Evolutionary conservation across 768 basidiomycete genomes (phyloP).

Genomic region (Neoboletus magnificus): DNA sequence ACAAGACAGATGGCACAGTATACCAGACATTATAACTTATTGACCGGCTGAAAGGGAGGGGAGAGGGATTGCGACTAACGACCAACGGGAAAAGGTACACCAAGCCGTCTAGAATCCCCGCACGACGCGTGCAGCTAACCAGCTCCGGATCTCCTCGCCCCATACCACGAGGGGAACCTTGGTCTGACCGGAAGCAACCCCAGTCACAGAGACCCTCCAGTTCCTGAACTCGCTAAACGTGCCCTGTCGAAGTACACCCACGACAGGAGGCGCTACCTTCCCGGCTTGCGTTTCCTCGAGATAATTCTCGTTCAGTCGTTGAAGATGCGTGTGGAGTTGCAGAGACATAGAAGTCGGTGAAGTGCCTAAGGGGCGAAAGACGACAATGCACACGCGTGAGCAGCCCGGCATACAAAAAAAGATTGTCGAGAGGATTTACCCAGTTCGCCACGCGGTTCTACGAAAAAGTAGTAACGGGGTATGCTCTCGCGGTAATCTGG

Average conservation of each 20-base stretch:
- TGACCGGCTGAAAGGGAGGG: neutral
- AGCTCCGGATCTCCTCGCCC: slow-evolving; percentile 11
- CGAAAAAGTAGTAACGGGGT: slow-evolving; percentile 19
- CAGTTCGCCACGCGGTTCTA: slow-evolving; percentile 10
- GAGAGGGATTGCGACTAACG: neutral
- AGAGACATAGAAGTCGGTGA: slow-evolving; percentile 1
- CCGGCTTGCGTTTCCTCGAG: slow-evolving; percentile 4
- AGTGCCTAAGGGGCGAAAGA: neutral
- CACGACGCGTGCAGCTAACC: slow-evolving; percentile 15
- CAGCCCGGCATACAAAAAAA: neutral
- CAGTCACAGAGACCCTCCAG: slow-evolving; percentile 17
- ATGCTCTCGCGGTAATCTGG: slow-evolving; percentile 16
- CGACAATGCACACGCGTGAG: neutral
- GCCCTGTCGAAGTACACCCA: slow-evolving; percentile 17
- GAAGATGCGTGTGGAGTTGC: slow-evolving; percentile 7
- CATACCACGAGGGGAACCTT: slow-evolving; percentile 20
- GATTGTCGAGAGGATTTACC: neutral
- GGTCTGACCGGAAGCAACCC: slow-evolving; percentile 16
- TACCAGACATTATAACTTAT: neutral
- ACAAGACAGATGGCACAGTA: neutral
- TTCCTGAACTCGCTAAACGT: slow-evolving; percentile 20
- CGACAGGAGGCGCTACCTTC: slow-evolving; percentile 8
- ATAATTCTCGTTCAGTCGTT: slow-evolving; percentile 16
- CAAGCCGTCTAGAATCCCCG: slow-evolving; percentile 10
- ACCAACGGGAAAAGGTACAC: neutral